A percentile compares a stretch with the other conserved stretches of the same genome.
These are phyloP conservation scores for Clitopilus hobsonii DNA, from an alignment of 768 basidiomycete genomes.

Conservation along the genomic window DNA sequence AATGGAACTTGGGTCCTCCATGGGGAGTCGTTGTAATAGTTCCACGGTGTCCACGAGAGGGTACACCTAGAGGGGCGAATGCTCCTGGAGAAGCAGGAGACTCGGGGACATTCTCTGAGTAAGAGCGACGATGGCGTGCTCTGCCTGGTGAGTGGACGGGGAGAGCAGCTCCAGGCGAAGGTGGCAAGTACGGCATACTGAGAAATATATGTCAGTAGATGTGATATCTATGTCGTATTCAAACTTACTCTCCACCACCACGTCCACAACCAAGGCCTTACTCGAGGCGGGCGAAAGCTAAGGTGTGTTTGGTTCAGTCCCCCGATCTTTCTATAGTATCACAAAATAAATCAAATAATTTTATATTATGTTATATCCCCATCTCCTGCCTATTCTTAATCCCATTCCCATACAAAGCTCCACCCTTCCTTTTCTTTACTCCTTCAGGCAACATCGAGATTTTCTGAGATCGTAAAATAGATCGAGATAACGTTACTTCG, in stretches of 20 bases:
- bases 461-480: neutral
- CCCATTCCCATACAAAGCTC: too few relatives aligned
- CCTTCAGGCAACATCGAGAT: neutral
- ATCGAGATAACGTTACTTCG: neutral
- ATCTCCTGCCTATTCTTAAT: neutral
- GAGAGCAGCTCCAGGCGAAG: slow-evolving; percentile 14
- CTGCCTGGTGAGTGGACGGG: slow-evolving; percentile 23
- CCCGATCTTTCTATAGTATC: neutral
- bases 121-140: slow-evolving; percentile 31
- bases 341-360: neutral
- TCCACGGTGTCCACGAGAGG: slow-evolving; percentile 16
- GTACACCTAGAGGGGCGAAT: slow-evolving; percentile 46
- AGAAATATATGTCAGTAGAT: too few relatives aligned
- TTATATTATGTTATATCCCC: neutral
- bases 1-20: slow-evolving; percentile 20
- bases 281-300: neutral
- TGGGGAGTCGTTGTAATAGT: neutral
- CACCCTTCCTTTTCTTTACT: neutral
- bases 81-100: slow-evolving; percentile 38
- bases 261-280: too few relatives aligned
- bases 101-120: too few relatives aligned
- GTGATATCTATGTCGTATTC: too few relatives aligned
- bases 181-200: slow-evolving; percentile 30
- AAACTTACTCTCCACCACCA: too few relatives aligned
- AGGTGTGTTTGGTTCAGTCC: neutral